These are phyloP conservation scores for Agaricus sinodeliciosus DNA, from an alignment of 768 basidiomycete genomes.

Conservation along the genomic window DNA sequence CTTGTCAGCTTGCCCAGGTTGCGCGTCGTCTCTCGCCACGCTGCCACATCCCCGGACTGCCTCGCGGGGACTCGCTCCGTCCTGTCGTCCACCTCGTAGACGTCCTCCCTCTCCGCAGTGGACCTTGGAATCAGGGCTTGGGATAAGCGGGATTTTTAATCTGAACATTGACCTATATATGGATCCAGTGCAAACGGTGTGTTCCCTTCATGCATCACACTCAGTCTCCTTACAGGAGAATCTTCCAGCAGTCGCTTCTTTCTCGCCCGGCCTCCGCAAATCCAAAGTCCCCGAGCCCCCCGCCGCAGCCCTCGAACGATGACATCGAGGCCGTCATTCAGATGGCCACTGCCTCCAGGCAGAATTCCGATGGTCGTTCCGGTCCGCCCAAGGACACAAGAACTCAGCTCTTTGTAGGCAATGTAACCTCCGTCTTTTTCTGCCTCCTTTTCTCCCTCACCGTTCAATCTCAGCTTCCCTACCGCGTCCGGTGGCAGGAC, in stretches of 20 bases:
- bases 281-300: slow-evolving; percentile 4
- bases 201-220: slow-evolving; percentile 10
- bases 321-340: slow-evolving; percentile 92
- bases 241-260: background rate
- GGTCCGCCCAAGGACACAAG: slow-evolving; percentile 72
- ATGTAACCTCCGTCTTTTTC: slow-evolving; percentile 41
- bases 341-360: slow-evolving; percentile 73
- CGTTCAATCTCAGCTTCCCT: slow-evolving; percentile 65
- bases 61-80: background rate
- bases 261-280: slow-evolving; percentile 4
- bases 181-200: slow-evolving; percentile 5
- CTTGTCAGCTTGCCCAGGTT: background rate
- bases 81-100: background rate
- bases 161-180: slow-evolving; percentile 11
- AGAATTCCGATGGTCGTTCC: slow-evolving; percentile 38
- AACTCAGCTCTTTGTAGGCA: slow-evolving; percentile 94
- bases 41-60: background rate
- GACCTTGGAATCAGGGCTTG: slow-evolving; percentile 8
- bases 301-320: slow-evolving; percentile 51
- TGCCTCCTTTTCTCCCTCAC: slow-evolving; percentile 9
- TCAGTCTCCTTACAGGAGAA: slow-evolving; percentile 9
- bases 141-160: slow-evolving; percentile 11
- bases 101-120: background rate
- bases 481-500: slow-evolving; percentile 98
- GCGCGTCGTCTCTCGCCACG: background rate